Conservation (phyloP, 2,329 filamentous ascomycete species). For the Penicillium sp. region DNA sequence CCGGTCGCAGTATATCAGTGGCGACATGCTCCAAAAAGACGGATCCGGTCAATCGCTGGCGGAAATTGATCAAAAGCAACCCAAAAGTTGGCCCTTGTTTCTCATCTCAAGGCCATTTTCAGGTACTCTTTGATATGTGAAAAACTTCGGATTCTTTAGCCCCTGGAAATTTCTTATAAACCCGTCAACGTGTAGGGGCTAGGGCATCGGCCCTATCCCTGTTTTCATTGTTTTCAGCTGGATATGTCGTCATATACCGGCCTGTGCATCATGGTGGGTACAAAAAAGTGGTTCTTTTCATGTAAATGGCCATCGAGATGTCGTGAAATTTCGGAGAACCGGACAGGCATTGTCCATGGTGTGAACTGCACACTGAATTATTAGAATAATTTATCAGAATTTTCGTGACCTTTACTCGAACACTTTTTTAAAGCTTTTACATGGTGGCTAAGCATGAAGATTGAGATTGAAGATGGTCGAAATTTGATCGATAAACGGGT, state of each 20-base stretch:
- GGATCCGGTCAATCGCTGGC: not conserved
- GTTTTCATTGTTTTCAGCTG: constrained; percentile 15
- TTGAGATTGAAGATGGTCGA: too few relatives aligned
- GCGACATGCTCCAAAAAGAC: not conserved
- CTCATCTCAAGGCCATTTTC: too few relatives aligned
- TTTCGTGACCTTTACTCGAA: too few relatives aligned
- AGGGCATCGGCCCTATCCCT: constrained; percentile 19
- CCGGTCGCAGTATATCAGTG: not conserved
- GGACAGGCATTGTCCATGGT: not conserved
- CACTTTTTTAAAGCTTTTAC: too few relatives aligned
- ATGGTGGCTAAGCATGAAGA: too few relatives aligned
- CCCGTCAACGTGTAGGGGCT: constrained; percentile 5
- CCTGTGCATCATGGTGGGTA: not conserved
- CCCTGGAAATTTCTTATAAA: constrained; percentile 7
- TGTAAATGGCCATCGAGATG: not conserved
- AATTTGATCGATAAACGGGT: too few relatives aligned
- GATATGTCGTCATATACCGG: constrained; percentile 11
- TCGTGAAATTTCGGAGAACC: not conserved
- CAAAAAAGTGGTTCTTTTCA: constrained; percentile 6
- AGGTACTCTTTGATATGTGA: not conserved
- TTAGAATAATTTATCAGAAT: too few relatives aligned
- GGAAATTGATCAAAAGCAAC: not conserved
- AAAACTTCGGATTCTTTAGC: not conserved
- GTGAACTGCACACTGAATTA: not conserved
- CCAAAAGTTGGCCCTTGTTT: too few relatives aligned